Conservation (phyloP, 176 grass and related monocot genomes). For the Rhynchospora breviuscula region DNA sequence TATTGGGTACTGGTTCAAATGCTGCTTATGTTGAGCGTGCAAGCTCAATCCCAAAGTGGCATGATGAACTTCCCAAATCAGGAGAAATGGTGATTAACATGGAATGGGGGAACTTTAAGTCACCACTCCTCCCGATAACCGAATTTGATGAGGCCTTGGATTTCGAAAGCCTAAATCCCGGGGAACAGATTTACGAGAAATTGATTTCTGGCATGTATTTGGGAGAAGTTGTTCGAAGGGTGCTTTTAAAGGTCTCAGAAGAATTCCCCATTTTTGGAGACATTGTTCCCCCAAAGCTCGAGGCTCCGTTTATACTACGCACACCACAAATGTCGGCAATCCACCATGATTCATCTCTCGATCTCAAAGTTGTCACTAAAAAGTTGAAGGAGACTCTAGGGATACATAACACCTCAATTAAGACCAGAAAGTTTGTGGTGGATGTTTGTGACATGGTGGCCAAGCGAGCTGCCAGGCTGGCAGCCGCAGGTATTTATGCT, state of each 20-base stretch:
- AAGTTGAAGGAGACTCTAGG: conserved; percentile 40
- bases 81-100: conserved; percentile 92
- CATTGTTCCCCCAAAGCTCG: conserved; percentile 36
- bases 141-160: conserved; percentile 82
- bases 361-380: conserved; percentile 39
- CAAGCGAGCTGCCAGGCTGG: conserved; percentile 57
- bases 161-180: conserved; percentile 79
- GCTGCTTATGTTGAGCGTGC: conserved; percentile 82
- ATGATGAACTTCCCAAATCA: conserved; percentile 34
- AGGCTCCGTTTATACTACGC: conserved; percentile 50
- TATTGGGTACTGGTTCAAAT: conserved; percentile 81
- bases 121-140: conserved; percentile 62
- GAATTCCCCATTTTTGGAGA: conserved; percentile 48
- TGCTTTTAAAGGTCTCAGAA: conserved; percentile 61
- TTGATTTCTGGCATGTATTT: conserved; percentile 79
- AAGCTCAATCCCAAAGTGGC: conserved; percentile 62
- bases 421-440: conserved; percentile 57
- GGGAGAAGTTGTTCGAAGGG: conserved; percentile 71
- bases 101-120: conserved; percentile 88
- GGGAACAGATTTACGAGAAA: conserved; percentile 89
- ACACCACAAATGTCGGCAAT: conserved; percentile 52
- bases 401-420: conserved; percentile 38
- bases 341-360: conserved; percentile 47
- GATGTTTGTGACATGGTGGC: conserved; percentile 65
- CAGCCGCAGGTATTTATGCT: conserved; percentile 71